Evolutionary conservation across 2,329 filamentous ascomycete species (phyloP).

Genomic region (Verticillium tricorpus): DNA sequence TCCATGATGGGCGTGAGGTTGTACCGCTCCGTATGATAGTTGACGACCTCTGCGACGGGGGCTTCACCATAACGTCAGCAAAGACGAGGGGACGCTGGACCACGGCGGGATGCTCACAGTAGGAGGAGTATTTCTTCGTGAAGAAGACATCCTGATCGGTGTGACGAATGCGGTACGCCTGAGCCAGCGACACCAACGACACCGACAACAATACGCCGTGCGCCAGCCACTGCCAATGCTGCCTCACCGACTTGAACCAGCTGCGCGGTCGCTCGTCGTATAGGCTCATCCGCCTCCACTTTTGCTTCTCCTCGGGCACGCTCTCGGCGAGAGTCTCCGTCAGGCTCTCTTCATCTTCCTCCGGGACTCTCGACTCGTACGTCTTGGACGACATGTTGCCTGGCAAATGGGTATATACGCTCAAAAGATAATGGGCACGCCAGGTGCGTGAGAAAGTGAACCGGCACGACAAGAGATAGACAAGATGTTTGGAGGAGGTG

Average conservation of each 20-base stretch:
- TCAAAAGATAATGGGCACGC: slow-evolving; percentile 3
- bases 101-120: slow-evolving; percentile 28
- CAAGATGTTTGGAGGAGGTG: neutral
- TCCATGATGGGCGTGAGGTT: slow-evolving; percentile 41
- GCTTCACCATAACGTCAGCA: slow-evolving; percentile 25
- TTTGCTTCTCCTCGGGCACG: neutral
- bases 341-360: slow-evolving; percentile 15
- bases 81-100: neutral
- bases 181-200: slow-evolving; percentile 33
- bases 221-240: slow-evolving; percentile 33
- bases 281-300: slow-evolving; percentile 11
- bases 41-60: slow-evolving; percentile 39
- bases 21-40: slow-evolving; percentile 45
- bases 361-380: slow-evolving; percentile 11
- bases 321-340: slow-evolving; percentile 9
- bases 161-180: slow-evolving; percentile 33
- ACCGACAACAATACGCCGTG: slow-evolving; percentile 33
- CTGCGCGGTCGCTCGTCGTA: slow-evolving; percentile 20
- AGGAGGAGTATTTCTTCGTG: slow-evolving; percentile 36
- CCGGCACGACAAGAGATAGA: neutral
- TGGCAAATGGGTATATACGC: neutral
- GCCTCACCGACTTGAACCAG: slow-evolving; percentile 15
- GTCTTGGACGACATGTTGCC: slow-evolving; percentile 10
- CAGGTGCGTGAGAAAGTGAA: slow-evolving; percentile 6
- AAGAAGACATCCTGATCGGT: slow-evolving; percentile 26